Evolutionary conservation across 306 rosid genomes (phyloP).

Genomic region (Quercus gilva): DNA sequence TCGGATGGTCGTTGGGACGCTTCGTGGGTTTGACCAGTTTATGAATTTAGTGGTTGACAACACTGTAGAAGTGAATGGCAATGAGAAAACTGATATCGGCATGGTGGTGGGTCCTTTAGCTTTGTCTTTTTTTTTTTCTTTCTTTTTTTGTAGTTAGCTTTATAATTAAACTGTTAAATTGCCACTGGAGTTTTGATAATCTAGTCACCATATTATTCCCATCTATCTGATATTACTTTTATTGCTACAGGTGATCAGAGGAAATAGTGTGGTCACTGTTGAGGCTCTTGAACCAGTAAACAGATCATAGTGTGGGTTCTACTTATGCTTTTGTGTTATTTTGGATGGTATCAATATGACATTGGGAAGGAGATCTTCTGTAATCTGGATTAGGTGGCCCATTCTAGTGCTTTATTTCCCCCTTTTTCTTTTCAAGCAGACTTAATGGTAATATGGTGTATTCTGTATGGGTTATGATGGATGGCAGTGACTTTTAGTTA

Average conservation of each 20-base stretch:
- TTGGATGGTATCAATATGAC: constrained; percentile 7
- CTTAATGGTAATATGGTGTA: not conserved
- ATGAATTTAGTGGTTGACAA: constrained; percentile 96
- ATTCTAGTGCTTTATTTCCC: not conserved
- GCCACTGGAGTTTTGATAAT: not conserved
- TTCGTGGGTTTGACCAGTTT: constrained; percentile 93
- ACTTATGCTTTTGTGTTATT: constrained; percentile 5
- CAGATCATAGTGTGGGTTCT: constrained; percentile 36
- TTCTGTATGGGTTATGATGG: not conserved
- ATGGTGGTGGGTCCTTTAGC: constrained; percentile 81
- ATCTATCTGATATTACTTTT: constrained; percentile 3
- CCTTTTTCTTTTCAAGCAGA: not conserved
- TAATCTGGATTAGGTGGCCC: constrained; percentile 22
- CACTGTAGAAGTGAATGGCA: constrained; percentile 87
- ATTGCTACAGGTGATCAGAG: constrained; percentile 80
- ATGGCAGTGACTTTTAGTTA: constrained; percentile 1
- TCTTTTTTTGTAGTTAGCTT: not conserved
- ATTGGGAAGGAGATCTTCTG: constrained; percentile 17
- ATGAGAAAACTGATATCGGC: constrained; percentile 81
- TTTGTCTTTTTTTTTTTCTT: not conserved
- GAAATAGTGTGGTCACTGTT: constrained; percentile 96
- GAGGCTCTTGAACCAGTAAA: constrained; percentile 98
- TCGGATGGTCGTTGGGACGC: constrained; percentile 90
- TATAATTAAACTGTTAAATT: not conserved
- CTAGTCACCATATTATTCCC: not conserved